phyloP scores from a whole-genome alignment of 306 rosid species.

The Styphnolobium japonicum region DNA sequence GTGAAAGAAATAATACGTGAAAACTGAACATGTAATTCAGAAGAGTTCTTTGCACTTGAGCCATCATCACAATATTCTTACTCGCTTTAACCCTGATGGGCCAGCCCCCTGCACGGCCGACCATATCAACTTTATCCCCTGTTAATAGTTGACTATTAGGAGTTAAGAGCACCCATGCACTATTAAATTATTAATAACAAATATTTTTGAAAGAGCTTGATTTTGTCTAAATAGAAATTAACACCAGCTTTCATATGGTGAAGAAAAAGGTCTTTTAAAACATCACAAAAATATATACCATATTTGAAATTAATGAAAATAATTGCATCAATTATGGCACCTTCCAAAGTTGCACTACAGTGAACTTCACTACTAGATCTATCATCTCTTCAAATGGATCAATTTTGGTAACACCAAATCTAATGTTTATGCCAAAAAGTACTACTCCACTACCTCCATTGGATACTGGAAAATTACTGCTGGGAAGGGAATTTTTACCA shows the following conservation, averaged over 20 bases:
- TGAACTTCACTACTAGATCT: neutral
- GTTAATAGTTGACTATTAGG: neutral
- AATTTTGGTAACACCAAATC: neutral
- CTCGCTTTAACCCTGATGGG: neutral
- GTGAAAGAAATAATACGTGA: neutral
- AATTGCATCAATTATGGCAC: neutral
- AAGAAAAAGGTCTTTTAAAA: too few species aligned
- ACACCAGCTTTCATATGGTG: too few species aligned
- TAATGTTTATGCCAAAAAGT: too few species aligned
- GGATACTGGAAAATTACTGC: neutral
- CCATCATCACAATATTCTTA: neutral
- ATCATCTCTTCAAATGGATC: too few species aligned
- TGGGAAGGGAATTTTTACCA: neutral
- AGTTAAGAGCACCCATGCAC: too few species aligned
- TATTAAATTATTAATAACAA: too few species aligned
- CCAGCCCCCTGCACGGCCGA: neutral
- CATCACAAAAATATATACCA: too few species aligned
- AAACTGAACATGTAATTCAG: neutral
- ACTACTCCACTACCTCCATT: too few species aligned
- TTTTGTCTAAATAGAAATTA: too few species aligned
- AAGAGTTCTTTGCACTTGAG: too few species aligned
- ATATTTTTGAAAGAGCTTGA: too few species aligned
- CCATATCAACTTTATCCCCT: neutral
- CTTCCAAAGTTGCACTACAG: neutral
- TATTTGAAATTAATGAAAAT: neutral